phyloP scores from a whole-genome alignment of 495 filamentous ascomycete genomes.

The Recurvomyces mirabilis region DNA sequence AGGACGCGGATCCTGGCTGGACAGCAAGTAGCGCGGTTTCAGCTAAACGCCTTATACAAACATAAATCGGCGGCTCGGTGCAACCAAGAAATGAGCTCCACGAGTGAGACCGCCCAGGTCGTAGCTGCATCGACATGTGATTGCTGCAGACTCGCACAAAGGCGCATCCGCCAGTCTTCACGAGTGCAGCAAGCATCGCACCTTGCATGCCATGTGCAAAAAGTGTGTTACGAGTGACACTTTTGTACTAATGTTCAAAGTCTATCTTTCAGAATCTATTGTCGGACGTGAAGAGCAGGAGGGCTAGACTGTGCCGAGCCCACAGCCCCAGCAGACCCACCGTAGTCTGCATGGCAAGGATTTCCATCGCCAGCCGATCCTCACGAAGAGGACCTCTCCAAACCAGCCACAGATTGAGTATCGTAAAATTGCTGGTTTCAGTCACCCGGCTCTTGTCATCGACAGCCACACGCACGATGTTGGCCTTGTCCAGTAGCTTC shows the following conservation, averaged over 20 bases:
- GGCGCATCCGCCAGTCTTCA: not conserved
- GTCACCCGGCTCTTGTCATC: slow-evolving; percentile 58
- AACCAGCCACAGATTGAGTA: slow-evolving; percentile 91
- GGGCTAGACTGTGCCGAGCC: slow-evolving; percentile 70
- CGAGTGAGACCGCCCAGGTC: too few relatives aligned
- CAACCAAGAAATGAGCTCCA: too few relatives aligned
- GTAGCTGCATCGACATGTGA: too few relatives aligned
- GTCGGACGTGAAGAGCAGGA: slow-evolving; percentile 76
- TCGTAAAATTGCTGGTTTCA: slow-evolving; percentile 81
- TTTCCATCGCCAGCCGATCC: slow-evolving; percentile 64
- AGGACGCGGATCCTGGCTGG: too few relatives aligned
- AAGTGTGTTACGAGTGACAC: too few relatives aligned
- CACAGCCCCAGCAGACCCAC: slow-evolving; percentile 74
- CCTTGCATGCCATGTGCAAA: slow-evolving; percentile 4
- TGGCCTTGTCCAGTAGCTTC: slow-evolving; percentile 51
- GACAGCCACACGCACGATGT: slow-evolving; percentile 51
- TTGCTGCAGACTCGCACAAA: not conserved
- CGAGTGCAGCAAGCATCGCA: not conserved
- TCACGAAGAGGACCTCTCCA: slow-evolving; percentile 90
- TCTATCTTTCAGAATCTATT: slow-evolving; percentile 44
- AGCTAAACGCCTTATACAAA: too few relatives aligned
- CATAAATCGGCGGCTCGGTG: too few relatives aligned
- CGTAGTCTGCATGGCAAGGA: slow-evolving; percentile 60
- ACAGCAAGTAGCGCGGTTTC: too few relatives aligned
- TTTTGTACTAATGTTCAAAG: too few relatives aligned